A percentile compares a stretch with the other conserved stretches of the same genome.
phyloP scores from a whole-genome alignment of 495 filamentous ascomycete genomes.

The Cladorrhinum samala region DNA sequence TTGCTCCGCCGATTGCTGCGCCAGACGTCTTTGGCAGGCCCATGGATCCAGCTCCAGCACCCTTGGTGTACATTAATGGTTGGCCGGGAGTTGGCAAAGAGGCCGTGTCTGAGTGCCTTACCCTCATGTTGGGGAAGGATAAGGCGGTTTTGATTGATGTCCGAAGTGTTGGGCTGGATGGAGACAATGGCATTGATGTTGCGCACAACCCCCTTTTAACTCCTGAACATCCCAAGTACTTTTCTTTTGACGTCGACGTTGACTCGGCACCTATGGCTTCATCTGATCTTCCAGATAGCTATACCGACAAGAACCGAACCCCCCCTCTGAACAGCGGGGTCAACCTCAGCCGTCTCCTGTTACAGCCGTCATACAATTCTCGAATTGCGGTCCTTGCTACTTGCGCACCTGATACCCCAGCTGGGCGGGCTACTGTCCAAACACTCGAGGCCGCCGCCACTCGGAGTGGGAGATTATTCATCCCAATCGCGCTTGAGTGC shows the following conservation, averaged over 20 bases:
- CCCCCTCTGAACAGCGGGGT: slow-evolving; percentile 5
- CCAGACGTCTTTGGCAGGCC: slow-evolving; percentile 13
- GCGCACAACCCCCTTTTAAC: slow-evolving; percentile 12
- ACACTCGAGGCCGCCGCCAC: slow-evolving; percentile 15
- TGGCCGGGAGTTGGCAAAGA: slow-evolving; percentile 26
- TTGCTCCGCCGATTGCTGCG: not conserved
- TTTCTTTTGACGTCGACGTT: slow-evolving; percentile 7
- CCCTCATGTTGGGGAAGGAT: slow-evolving; percentile 19
- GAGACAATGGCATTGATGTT: not conserved
- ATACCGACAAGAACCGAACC: not conserved
- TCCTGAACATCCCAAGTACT: slow-evolving; percentile 18
- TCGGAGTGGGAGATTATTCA: slow-evolving; percentile 15
- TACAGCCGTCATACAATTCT: slow-evolving; percentile 2
- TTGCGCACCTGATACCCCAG: slow-evolving; percentile 15
- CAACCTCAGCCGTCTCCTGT: slow-evolving; percentile 18
- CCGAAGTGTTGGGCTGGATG: slow-evolving; percentile 10
- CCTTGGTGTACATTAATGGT: slow-evolving; percentile 28
- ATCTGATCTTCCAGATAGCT: not conserved
- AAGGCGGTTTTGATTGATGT: slow-evolving; percentile 22
- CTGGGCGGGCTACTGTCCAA: slow-evolving; percentile 11
- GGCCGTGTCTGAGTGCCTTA: slow-evolving; percentile 23
- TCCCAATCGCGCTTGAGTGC: slow-evolving; percentile 16
- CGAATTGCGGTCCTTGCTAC: slow-evolving; percentile 19
- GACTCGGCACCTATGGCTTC: not conserved
- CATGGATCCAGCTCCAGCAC: slow-evolving; percentile 17